Evolutionary conservation across 202 grass and related monocot species (phyloP).

Genomic region (Carex sylvatica): DNA sequence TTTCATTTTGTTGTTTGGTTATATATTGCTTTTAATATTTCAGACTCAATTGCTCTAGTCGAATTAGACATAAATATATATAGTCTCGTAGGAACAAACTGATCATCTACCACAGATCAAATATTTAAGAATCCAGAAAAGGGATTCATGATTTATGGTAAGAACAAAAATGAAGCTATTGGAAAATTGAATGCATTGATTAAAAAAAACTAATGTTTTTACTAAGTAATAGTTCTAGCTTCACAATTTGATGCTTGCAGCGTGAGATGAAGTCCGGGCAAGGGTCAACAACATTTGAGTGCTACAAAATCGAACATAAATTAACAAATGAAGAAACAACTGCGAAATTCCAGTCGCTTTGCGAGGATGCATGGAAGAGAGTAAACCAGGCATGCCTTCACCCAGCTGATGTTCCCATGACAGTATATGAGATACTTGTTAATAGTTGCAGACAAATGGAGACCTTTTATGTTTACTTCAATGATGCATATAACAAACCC

Average conservation of each 20-base stretch:
- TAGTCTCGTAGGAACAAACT: too few relatives aligned
- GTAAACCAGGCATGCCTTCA: constrained; percentile 14
- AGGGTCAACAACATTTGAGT: background rate
- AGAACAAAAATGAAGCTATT: background rate
- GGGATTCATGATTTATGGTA: background rate
- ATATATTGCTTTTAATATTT: too few relatives aligned
- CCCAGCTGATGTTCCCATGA: background rate
- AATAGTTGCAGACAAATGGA: background rate
- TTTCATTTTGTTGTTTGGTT: too few relatives aligned
- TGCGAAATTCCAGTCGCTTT: background rate
- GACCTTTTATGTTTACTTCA: background rate
- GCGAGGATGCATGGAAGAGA: constrained; percentile 23
- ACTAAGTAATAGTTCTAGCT: too few relatives aligned
- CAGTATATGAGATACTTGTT: background rate
- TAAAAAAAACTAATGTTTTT: too few relatives aligned
- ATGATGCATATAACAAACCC: background rate
- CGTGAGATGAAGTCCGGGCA: background rate
- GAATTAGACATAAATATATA: too few relatives aligned
- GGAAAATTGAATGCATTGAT: too few relatives aligned
- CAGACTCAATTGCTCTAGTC: too few relatives aligned
- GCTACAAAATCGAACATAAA: constrained; percentile 21
- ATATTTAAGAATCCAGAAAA: background rate
- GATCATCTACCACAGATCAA: too few relatives aligned
- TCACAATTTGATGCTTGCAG: background rate
- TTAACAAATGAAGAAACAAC: background rate